Conservation (phyloP, 2,329 filamentous ascomycete species). For the Curvularia verruculosa region DNA sequence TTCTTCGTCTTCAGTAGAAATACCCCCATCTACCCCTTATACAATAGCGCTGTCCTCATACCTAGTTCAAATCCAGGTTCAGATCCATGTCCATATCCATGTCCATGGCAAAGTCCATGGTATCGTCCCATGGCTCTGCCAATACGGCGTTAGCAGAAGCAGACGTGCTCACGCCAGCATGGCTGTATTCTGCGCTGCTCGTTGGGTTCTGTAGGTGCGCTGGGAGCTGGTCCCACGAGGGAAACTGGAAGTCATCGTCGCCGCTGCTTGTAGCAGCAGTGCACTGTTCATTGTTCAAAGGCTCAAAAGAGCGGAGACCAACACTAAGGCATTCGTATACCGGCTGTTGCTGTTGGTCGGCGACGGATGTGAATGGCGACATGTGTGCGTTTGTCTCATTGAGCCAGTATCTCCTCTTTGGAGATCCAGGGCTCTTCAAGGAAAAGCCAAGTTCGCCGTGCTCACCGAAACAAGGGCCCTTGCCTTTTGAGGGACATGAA, state of each 20-base stretch:
- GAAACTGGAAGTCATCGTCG: conserved; percentile 30
- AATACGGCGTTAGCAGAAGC: conserved; percentile 6
- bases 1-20: too few relatives aligned
- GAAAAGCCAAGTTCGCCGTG: conserved; percentile 30
- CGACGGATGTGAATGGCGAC: conserved; percentile 5
- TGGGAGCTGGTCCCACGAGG: conserved; percentile 38
- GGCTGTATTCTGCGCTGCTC: conserved; percentile 26
- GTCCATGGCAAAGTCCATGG: conserved; percentile 41
- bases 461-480: conserved; percentile 31
- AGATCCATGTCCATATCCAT: conserved; percentile 40
- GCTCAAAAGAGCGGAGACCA: conserved; percentile 15
- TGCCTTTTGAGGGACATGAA: conserved; percentile 19
- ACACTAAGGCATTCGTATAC: conserved; percentile 11
- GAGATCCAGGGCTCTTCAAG: conserved; percentile 6
- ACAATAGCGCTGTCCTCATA: too few relatives aligned
- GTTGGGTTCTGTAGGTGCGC: conserved; percentile 32
- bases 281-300: conserved; percentile 8
- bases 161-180: conserved; percentile 16
- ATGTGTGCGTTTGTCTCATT: conserved; percentile 8
- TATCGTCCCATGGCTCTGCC: conserved; percentile 39
- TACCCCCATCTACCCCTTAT: too few relatives aligned
- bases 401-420: conserved; percentile 19
- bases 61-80: conserved; percentile 20
- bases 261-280: neutral
- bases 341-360: neutral